A percentile compares a stretch with the other conserved stretches of the same genome.
Conservation (phyloP, 2,329 filamentous ascomycete genomes). For the Phaeosphaeria sp. region DNA sequence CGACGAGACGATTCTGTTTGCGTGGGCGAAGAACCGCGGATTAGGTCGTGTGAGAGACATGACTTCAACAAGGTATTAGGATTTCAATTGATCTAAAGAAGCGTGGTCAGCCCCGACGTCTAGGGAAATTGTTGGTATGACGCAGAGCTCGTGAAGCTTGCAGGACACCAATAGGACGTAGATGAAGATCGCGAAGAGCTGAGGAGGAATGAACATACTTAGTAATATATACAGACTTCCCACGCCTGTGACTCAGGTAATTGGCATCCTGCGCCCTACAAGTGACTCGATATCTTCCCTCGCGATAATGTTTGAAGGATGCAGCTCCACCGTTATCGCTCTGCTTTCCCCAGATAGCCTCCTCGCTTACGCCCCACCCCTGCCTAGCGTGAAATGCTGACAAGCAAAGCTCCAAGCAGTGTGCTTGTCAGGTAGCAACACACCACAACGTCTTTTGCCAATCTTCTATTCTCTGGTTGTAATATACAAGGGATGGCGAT, state of each 20-base stretch:
- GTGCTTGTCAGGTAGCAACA: not conserved
- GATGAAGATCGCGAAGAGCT: not conserved
- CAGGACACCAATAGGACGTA: not conserved
- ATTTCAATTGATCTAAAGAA: conserved; percentile 3
- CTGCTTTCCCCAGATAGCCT: conserved; percentile 6
- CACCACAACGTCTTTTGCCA: not conserved
- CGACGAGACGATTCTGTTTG: conserved; percentile 30
- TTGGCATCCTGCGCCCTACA: conserved; percentile 25
- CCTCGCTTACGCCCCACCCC: conserved; percentile 19
- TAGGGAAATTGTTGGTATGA: not conserved
- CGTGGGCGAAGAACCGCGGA: conserved; percentile 34
- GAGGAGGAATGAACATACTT: conserved; percentile 7
- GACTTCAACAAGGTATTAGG: not conserved
- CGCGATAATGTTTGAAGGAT: conserved; percentile 2
- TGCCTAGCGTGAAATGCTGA: not conserved
- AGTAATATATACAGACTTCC: conserved; percentile 2
- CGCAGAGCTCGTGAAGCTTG: not conserved
- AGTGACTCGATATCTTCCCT: conserved; percentile 6
- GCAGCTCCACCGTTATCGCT: conserved; percentile 5
- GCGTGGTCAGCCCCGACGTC: conserved; percentile 7
- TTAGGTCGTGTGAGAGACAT: conserved; percentile 43
- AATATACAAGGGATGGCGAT: not conserved
- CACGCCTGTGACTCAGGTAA: conserved; percentile 17
- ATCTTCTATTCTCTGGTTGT: not conserved
- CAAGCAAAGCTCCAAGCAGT: not conserved